Conservation (phyloP, 176 grass and related monocot genomes). For the Saccharum officinarum region DNA sequence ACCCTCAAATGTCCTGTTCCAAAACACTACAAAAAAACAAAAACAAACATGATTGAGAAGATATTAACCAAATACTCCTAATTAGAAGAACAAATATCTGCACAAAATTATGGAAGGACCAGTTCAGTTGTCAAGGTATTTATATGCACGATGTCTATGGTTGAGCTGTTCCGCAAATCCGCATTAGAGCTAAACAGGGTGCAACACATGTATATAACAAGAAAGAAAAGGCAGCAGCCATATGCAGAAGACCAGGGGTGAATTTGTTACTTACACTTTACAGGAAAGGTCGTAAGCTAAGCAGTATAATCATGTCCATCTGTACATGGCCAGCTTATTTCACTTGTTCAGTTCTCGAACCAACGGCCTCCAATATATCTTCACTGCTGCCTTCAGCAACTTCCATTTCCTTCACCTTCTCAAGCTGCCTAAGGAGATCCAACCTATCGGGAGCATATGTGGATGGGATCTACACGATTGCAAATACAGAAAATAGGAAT, state of each 20-base stretch:
- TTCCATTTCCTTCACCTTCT: slow-evolving; percentile 93
- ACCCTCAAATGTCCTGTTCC: slow-evolving; percentile 1
- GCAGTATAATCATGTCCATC: slow-evolving; percentile 29
- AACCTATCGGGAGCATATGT: slow-evolving; percentile 96
- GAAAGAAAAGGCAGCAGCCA: slow-evolving; percentile 13
- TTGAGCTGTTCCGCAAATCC: slow-evolving; percentile 12
- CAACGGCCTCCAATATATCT: slow-evolving; percentile 45
- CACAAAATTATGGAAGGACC: neutral
- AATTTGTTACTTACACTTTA: slow-evolving; percentile 49
- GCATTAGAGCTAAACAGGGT: slow-evolving; percentile 14
- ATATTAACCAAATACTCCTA: neutral
- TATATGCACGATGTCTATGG: neutral
- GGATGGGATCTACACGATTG: slow-evolving; percentile 78
- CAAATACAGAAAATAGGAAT: slow-evolving; percentile 12
- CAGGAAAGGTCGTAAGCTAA: slow-evolving; percentile 28
- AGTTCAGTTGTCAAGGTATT: neutral
- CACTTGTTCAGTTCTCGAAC: slow-evolving; percentile 44
- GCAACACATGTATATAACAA: neutral
- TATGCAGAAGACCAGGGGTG: neutral
- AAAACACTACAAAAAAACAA: slow-evolving; percentile 22
- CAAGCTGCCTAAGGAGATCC: slow-evolving; percentile 92
- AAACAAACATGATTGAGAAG: slow-evolving; percentile 3
- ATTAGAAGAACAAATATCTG: neutral
- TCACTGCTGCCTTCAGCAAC: slow-evolving; percentile 41
- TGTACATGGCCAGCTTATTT: slow-evolving; percentile 43